Evolutionary conservation across 2,329 filamentous ascomycete species (phyloP).

Genomic region (Nemania bipapillata): DNA sequence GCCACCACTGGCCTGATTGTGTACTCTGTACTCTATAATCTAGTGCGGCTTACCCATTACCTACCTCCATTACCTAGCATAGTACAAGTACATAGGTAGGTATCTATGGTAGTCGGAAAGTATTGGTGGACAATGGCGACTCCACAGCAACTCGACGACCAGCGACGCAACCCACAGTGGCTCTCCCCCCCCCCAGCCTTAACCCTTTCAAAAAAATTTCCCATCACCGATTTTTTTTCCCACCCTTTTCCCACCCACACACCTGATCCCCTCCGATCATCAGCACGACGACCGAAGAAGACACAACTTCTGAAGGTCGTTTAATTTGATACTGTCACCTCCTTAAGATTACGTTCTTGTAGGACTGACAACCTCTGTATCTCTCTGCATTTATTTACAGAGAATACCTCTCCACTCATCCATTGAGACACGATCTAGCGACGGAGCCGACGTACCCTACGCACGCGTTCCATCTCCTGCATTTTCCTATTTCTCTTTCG

Average conservation of each 20-base stretch:
- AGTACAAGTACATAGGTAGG: not conserved
- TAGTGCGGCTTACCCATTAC: not conserved
- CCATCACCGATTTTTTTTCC: constrained; percentile 46
- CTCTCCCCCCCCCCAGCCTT: constrained; percentile 33
- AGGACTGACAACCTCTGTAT: constrained; percentile 45
- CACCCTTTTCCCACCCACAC: constrained; percentile 43
- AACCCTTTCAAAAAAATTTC: constrained; percentile 49
- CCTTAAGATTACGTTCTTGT: constrained; percentile 38
- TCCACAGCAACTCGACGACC: constrained; percentile 8
- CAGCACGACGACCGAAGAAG: constrained; percentile 45
- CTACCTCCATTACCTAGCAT: not conserved
- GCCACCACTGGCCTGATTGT: constrained; percentile 16
- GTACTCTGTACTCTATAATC: no score
- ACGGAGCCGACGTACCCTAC: constrained; percentile 39
- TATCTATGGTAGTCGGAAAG: no score
- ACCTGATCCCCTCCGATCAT: constrained; percentile 47
- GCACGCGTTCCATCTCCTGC: constrained; percentile 38
- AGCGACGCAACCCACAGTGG: constrained; percentile 22
- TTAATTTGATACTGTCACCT: constrained; percentile 37
- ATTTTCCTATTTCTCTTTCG: constrained; percentile 24
- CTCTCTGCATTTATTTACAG: constrained; percentile 49
- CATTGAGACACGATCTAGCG: constrained; percentile 41
- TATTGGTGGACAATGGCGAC: constrained; percentile 10
- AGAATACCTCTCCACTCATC: constrained; percentile 44
- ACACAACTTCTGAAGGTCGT: constrained; percentile 46